phyloP scores from a whole-genome alignment of 192 early-diverging fungal species.

The Coemansia umbellata region DNA sequence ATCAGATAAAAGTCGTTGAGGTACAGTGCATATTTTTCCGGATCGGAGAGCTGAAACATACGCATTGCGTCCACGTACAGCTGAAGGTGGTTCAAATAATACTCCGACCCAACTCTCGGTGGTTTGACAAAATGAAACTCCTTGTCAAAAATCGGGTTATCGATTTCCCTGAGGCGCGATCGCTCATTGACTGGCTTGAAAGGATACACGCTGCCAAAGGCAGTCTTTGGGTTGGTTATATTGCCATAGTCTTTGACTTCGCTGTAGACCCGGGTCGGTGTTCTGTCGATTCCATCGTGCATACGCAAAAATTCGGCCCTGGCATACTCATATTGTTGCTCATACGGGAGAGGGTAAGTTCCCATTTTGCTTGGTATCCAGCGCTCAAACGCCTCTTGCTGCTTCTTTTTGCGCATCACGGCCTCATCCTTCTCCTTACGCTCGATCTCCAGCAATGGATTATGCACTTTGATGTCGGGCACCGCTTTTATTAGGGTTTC shows the following conservation, averaged over 20 bases:
- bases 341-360: slow-evolving; percentile 14
- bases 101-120: not conserved
- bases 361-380: slow-evolving; percentile 3
- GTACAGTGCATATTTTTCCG: not conserved
- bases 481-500: not conserved
- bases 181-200: too few relatives aligned
- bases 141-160: not conserved
- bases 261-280: slow-evolving; percentile 21
- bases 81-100: slow-evolving; percentile 12
- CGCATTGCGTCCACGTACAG: slow-evolving; percentile 26
- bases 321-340: slow-evolving; percentile 1
- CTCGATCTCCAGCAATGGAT: slow-evolving; percentile 22
- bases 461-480: slow-evolving; percentile 15
- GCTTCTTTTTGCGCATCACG: not conserved
- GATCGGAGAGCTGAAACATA: not conserved
- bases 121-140: slow-evolving; percentile 35
- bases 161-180: too few relatives aligned
- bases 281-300: slow-evolving; percentile 18
- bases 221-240: not conserved
- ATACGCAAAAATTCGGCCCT: slow-evolving; percentile 12
- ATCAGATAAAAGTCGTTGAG: slow-evolving; percentile 38
- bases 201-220: slow-evolving; percentile 14
- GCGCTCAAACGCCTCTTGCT: not conserved
- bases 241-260: not conserved
- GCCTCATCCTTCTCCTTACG: not conserved